Evolutionary conservation across 2,329 filamentous ascomycete species (phyloP).

Genomic region (Aspergillus quadricinctus): DNA sequence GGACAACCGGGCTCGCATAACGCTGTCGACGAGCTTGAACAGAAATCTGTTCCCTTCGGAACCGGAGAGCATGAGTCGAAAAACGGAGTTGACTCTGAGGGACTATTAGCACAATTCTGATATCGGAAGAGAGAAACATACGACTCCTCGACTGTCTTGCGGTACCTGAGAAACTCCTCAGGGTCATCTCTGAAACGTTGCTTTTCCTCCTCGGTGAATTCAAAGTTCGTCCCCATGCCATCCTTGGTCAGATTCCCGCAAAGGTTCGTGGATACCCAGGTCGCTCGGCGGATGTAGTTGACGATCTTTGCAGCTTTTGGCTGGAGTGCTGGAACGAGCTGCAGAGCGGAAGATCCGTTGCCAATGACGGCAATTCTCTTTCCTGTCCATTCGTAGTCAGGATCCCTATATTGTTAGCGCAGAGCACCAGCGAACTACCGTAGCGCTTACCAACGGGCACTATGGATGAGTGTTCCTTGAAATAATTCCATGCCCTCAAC

Average conservation of each 20-base stretch:
- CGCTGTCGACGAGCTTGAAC: not conserved
- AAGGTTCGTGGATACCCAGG: constrained; percentile 24
- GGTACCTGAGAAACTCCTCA: constrained; percentile 13
- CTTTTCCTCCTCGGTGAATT: constrained; percentile 21
- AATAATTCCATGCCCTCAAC: constrained; percentile 25
- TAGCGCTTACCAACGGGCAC: constrained; percentile 27
- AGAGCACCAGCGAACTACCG: no score
- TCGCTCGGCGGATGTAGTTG: constrained; percentile 27
- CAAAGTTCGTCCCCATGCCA: constrained; percentile 18
- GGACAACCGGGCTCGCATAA: constrained; percentile 18
- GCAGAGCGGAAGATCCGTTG: constrained; percentile 20
- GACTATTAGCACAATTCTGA: not conserved
- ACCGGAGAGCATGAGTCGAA: constrained; percentile 12
- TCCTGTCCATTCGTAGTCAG: constrained; percentile 13
- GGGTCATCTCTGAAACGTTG: constrained; percentile 14
- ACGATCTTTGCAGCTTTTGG: constrained; percentile 15
- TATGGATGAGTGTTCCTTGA: constrained; percentile 34
- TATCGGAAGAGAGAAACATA: not conserved
- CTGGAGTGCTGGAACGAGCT: constrained; percentile 5
- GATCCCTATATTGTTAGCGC: constrained; percentile 20
- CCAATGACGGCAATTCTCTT: constrained; percentile 32
- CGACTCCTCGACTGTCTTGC: constrained; percentile 20
- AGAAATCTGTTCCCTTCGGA: constrained; percentile 8
- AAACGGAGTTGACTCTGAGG: constrained; percentile 9
- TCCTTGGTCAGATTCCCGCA: constrained; percentile 18